Evolutionary conservation across 2,329 filamentous ascomycete genomes (phyloP).

Genomic region (Aspergillus hortae): DNA sequence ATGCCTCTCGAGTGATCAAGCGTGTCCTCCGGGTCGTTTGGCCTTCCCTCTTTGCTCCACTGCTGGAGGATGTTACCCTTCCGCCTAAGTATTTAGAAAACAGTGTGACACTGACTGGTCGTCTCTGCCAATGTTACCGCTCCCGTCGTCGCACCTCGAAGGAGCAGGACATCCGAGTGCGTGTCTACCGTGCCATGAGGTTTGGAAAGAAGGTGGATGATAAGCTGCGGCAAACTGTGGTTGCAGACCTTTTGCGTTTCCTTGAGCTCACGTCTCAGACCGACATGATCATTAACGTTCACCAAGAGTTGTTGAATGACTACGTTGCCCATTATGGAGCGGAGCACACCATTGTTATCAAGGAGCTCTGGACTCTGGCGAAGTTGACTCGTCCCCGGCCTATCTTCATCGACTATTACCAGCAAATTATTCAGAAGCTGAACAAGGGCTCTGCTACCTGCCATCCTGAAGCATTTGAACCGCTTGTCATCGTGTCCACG

Average conservation of each 20-base stretch:
- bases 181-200: constrained; percentile 34
- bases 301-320: constrained; percentile 39
- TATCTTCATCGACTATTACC: constrained; percentile 38
- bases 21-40: constrained; percentile 45
- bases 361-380: constrained; percentile 35
- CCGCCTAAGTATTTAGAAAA: constrained; percentile 43
- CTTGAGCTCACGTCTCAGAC: constrained; percentile 28
- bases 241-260: constrained; percentile 27
- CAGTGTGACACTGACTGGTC: constrained; percentile 46
- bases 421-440: constrained; percentile 32
- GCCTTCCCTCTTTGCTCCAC: constrained; percentile 45
- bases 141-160: constrained; percentile 32
- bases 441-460: constrained; percentile 36
- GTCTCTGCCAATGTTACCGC: constrained; percentile 46
- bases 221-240: constrained; percentile 26
- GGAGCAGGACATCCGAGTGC: constrained; percentile 35
- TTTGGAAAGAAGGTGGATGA: constrained; percentile 27
- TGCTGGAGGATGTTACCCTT: constrained; percentile 43
- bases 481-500: constrained; percentile 35
- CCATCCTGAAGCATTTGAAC: constrained; percentile 37
- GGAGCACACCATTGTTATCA: constrained; percentile 34
- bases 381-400: constrained; percentile 35
- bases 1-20: constrained; percentile 47
- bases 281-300: constrained; percentile 35
- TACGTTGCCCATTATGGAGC: constrained; percentile 33